Percentiles rank a stretch among this genome's conserved stretches.
Conservation (phyloP, 2,329 filamentous ascomycete genomes). For the Botrytis sinoallii region DNA sequence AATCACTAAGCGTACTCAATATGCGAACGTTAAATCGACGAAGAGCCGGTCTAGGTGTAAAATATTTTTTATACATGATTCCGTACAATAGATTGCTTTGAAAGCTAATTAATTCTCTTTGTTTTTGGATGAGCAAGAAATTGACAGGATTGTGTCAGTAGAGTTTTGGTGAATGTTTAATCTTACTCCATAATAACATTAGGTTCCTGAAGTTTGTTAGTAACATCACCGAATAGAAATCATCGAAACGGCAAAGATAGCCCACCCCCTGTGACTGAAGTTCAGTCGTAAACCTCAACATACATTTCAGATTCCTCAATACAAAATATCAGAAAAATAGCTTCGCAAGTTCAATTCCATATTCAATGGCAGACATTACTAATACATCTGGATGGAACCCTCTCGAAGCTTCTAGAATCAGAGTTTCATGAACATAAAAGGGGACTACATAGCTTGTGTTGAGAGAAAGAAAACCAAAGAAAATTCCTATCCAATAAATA, state of each 20-base stretch:
- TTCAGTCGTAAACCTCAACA: background rate
- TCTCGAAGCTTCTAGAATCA: background rate
- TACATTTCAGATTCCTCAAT: background rate
- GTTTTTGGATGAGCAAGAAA: background rate
- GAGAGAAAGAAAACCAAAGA: background rate
- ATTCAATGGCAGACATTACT: background rate
- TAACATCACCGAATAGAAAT: background rate
- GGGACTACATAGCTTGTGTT: fast-evolving
- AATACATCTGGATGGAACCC: background rate
- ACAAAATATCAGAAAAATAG: background rate
- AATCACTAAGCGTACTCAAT: background rate
- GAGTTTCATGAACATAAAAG: background rate
- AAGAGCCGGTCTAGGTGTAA: background rate
- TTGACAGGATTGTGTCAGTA: background rate
- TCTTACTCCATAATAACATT: background rate
- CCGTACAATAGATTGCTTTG: background rate
- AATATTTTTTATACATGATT: background rate
- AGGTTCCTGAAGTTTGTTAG: background rate
- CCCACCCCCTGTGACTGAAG: background rate
- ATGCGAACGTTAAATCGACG: background rate
- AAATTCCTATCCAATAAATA: background rate
- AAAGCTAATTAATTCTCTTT: background rate
- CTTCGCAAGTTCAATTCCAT: background rate
- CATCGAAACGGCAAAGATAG: background rate
- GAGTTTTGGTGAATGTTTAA: background rate